Evolutionary conservation across 805 yeast species (phyloP), one percentile per base, ranked within the genome.

Genomic region (Lachancea quebecensis): DNA sequence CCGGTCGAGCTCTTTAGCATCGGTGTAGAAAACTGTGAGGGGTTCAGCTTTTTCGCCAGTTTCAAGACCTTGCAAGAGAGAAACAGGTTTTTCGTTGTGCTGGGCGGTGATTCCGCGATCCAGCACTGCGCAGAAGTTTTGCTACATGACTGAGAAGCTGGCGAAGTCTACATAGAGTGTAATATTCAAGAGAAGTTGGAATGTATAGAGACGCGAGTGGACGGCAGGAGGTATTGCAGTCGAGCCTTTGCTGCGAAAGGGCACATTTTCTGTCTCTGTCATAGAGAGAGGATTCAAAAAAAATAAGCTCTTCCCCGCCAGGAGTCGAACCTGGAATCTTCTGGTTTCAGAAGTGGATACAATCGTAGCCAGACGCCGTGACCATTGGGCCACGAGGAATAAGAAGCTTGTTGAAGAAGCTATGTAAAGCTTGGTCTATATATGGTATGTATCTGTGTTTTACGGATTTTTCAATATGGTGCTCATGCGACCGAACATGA

Each of bases 321-420:
- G 75, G 75, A 71, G 71, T 71, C 72, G 74, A 71, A 71, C 75
- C 75, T 71, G 74, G 74, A 71, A 68, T 67, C 71, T 67, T 62
- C 70, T 65, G 71, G 70, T 67, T 66, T 39, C 50, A 48, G 50
- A 48, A 48, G 50, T 48, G 47, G 50, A 45, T 48, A 48, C 46
- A 45, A 48, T 48, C 81, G 81, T 76, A 77, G 81, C 80, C 81
- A 75, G 79, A 77, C 81, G 81, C 81, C 81, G 77, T 76, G 79
- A 77, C 81, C 81, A 77, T 77, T 77, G 79, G 81, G 81, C 81
- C 81, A 77, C 78, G 81, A 77, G 81, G 81, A 77, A 77, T 73
- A 69, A 70, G 57, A 67, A 43, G 35, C 32, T 43, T 33, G 38
- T 21, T 40, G 43, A 33, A 8, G 27, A 25, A 16, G 27, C 7